Evolutionary conservation across 805 yeast genomes (phyloP).

Genomic region (Yarrowia bubula): DNA sequence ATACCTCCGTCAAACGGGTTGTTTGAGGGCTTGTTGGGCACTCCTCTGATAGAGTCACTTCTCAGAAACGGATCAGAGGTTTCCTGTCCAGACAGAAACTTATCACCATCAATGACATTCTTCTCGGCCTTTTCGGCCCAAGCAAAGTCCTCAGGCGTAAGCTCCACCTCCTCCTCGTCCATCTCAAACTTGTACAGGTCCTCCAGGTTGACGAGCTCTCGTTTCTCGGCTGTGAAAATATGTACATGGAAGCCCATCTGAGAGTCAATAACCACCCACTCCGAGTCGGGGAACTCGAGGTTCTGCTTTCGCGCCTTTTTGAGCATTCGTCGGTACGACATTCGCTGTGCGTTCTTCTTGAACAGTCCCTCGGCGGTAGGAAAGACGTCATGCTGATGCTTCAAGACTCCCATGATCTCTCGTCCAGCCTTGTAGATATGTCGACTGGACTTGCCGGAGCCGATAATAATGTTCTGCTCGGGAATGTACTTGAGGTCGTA

Average conservation of each 20-base stretch:
- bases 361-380: slow-evolving; percentile 72
- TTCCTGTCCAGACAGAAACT: slow-evolving; percentile 8
- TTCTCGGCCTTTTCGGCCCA: slow-evolving; percentile 6
- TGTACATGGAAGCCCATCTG: slow-evolving; percentile 63
- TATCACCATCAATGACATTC: slow-evolving; percentile 4
- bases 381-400: slow-evolving; percentile 47
- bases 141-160: slow-evolving; percentile 7
- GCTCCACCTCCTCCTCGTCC: slow-evolving; percentile 22
- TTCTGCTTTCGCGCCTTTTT: slow-evolving; percentile 52
- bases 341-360: slow-evolving; percentile 54
- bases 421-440: slow-evolving; percentile 72
- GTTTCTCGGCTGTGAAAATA: slow-evolving; percentile 65
- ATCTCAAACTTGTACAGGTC: slow-evolving; percentile 39
- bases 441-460: slow-evolving; percentile 72
- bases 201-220: slow-evolving; percentile 69
- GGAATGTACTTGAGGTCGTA: slow-evolving; percentile 44
- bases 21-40: slow-evolving; percentile 8
- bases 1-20: slow-evolving; percentile 15
- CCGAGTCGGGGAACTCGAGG: slow-evolving; percentile 46
- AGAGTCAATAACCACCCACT: slow-evolving; percentile 79
- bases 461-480: slow-evolving; percentile 53
- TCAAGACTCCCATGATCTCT: slow-evolving; percentile 57
- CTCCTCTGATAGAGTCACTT: neutral
- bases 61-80: slow-evolving; percentile 4
- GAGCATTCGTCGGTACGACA: slow-evolving; percentile 51